Evolutionary conservation across 2,329 filamentous ascomycete genomes (phyloP), one percentile per base, ranked within the genome.

Genomic region (Chrysosporium keratinophilum): DNA sequence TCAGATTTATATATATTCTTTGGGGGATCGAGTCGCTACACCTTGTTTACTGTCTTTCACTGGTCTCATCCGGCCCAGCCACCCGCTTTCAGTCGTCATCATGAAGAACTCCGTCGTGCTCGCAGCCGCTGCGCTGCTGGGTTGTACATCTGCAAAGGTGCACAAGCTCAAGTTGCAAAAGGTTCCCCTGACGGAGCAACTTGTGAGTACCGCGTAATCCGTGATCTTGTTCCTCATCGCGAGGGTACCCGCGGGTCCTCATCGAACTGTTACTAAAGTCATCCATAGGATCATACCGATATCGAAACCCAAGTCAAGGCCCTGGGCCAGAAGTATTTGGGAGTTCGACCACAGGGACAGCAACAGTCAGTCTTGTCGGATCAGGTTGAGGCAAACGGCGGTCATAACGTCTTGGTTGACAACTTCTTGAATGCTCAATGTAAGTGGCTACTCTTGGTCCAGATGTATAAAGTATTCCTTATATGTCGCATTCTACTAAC

Each of bases 371-470:
- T 94, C 71, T 94, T 95, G 78, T 84, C 83, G 69, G 81, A 86
- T 63, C 80, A 82, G 54, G 74, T 87, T 66, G 77, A 84, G 62
- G 72, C 76, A 54, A 79, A 86, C 60, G 76, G 80, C 55, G 74
- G 76, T 56, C 91, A 97, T 73, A 81, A 84, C 55, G 86, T 98
- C 41, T 87, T 91, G 55, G 84, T 98, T 64, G 87, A 83, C 74
- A 98, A 98, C 83, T 98, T 96, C 77, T 77, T 97, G 77, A 98
- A 98, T 68, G 93, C 93, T 56, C 93, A 98, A 75, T 98, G 90
- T 95, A 84, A 67, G 87, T 75, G 34, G 37, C 14, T 23, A 40
- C 31, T 33, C 37, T 11, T 40, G 43, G 43, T 43, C 40, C 31
- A 37, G 35, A 12, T 33, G 19, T 1, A 3, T 17, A 15, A 5